Percentiles rank a stretch among this genome's conserved stretches.
Evolutionary conservation across 306 rosid species (phyloP).

Genomic region (Delonix regia): DNA sequence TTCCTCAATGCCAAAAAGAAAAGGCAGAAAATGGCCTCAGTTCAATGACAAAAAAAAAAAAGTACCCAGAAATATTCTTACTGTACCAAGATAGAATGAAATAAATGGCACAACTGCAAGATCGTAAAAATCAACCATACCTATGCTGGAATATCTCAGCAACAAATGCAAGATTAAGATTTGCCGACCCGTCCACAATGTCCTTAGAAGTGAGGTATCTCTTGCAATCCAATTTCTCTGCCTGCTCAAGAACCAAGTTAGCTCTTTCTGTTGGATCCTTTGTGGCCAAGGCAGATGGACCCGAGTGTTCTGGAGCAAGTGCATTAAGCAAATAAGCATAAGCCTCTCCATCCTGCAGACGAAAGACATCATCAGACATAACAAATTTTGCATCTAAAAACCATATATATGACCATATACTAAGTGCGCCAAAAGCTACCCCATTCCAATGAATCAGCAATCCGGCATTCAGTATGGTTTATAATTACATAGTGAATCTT

Average conservation of each 20-base stretch:
- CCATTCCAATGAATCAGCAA: conserved; percentile 14
- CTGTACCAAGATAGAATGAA: conserved; percentile 1
- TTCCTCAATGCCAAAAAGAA: not conserved
- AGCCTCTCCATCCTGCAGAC: conserved; percentile 93
- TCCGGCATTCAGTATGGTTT: conserved; percentile 25
- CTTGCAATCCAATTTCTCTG: conserved; percentile 93
- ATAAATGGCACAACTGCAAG: conserved; percentile 18
- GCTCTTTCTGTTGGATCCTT: conserved; percentile 90
- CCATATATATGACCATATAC: conserved; percentile 7
- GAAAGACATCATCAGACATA: conserved; percentile 32
- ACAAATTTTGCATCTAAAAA: conserved; percentile 17
- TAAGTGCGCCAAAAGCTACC: conserved; percentile 6
- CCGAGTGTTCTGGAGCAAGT: conserved; percentile 93
- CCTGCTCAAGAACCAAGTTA: conserved; percentile 89
- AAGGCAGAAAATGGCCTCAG: conserved; percentile 2
- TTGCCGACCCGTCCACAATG: conserved; percentile 94
- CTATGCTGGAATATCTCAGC: conserved; percentile 98
- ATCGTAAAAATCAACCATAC: conserved; percentile 52
- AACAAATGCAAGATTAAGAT: conserved; percentile 99
- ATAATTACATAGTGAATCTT: conserved; percentile 5
- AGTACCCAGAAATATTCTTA: conserved; percentile 12
- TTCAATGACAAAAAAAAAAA: conserved; percentile 26
- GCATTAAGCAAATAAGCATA: conserved; percentile 91
- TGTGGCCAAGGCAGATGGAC: conserved; percentile 58
- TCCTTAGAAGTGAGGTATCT: conserved; percentile 91